These are phyloP conservation scores for Leccinum rimulosum DNA, from an alignment of 768 basidiomycete genomes.

Conservation along the genomic window DNA sequence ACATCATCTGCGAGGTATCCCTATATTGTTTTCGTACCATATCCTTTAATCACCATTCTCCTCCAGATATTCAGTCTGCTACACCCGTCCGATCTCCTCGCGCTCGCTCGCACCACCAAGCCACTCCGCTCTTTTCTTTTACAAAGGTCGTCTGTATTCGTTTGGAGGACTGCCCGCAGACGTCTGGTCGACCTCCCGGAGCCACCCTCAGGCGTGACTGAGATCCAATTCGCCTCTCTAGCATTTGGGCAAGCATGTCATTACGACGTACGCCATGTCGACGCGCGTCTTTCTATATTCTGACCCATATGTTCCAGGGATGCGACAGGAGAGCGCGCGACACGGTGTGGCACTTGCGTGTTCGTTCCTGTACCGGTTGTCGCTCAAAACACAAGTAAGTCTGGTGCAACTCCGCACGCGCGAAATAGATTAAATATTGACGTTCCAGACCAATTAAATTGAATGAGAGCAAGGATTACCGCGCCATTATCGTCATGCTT, in stretches of 20 bases:
- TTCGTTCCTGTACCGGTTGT: conserved; percentile 31
- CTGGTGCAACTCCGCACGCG: background rate
- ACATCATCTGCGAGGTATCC: conserved; percentile 28
- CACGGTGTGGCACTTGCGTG: conserved; percentile 32
- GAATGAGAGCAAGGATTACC: conserved; percentile 7
- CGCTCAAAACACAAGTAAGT: conserved; percentile 26
- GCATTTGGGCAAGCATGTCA: conserved; percentile 48
- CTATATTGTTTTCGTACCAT: background rate
- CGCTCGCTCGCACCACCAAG: conserved; percentile 43
- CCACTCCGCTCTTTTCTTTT: conserved; percentile 41
- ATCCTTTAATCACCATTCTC: background rate
- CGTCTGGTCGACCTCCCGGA: conserved; percentile 42
- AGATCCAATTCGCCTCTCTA: conserved; percentile 50
- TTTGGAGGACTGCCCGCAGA: conserved; percentile 34
- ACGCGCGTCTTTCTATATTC: background rate
- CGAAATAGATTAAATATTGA: background rate
- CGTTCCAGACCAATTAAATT: conserved; percentile 20
- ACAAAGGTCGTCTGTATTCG: conserved; percentile 25
- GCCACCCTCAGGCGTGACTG: conserved; percentile 44
- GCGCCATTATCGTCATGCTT: conserved; percentile 9
- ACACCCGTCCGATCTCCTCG: conserved; percentile 44
- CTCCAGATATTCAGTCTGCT: conserved; percentile 44
- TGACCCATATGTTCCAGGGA: conserved; percentile 16
- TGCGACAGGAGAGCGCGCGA: conserved; percentile 26
- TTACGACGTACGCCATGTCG: conserved; percentile 20